phyloP scores from a whole-genome alignment of 495 filamentous ascomycete species.

The Aspergillus mulundensis region DNA sequence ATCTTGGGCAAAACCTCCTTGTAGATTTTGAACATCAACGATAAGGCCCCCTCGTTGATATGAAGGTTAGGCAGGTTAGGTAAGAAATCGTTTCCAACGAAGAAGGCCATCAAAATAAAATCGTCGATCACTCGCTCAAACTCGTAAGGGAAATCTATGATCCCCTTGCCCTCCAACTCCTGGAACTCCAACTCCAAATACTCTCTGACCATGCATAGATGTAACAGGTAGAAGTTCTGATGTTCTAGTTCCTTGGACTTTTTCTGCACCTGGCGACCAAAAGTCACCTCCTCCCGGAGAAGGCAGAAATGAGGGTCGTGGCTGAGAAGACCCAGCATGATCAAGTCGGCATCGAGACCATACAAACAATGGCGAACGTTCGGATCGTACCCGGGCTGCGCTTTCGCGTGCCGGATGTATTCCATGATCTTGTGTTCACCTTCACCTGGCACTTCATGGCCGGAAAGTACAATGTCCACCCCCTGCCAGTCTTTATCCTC shows the following conservation, averaged over 20 bases:
- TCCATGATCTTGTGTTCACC: conserved; percentile 99
- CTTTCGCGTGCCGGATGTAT: conserved; percentile 94
- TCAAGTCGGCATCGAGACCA: conserved; percentile 94
- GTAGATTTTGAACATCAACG: conserved; percentile 96
- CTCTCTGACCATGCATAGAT: conserved; percentile 94
- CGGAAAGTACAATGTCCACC: conserved; percentile 91
- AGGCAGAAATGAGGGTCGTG: conserved; percentile 99
- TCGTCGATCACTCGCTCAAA: conserved; percentile 98
- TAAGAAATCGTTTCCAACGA: conserved; percentile 98
- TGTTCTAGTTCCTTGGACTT: conserved; percentile 96
- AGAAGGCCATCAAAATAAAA: conserved; percentile 99
- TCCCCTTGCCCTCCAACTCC: conserved; percentile 75
- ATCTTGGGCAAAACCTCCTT: conserved; percentile 82
- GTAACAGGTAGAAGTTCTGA: conserved; percentile 97
- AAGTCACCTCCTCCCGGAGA: conserved; percentile 95
- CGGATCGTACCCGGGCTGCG: conserved; percentile 88
- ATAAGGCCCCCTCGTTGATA: conserved; percentile 96
- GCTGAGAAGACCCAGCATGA: conserved; percentile 95
- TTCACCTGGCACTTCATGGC: conserved; percentile 98
- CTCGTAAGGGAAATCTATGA: conserved; percentile 75
- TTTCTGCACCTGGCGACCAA: conserved; percentile 77
- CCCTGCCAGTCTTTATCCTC: conserved; percentile 97
- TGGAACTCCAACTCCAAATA: conserved; percentile 97
- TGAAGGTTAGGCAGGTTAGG: conserved; percentile 94
- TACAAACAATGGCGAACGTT: conserved; percentile 97